Percentiles rank a stretch among this genome's conserved stretches.
These are phyloP conservation scores for Albugo candida DNA, from an alignment of 352 stramenopile species.

Conservation along the genomic window DNA sequence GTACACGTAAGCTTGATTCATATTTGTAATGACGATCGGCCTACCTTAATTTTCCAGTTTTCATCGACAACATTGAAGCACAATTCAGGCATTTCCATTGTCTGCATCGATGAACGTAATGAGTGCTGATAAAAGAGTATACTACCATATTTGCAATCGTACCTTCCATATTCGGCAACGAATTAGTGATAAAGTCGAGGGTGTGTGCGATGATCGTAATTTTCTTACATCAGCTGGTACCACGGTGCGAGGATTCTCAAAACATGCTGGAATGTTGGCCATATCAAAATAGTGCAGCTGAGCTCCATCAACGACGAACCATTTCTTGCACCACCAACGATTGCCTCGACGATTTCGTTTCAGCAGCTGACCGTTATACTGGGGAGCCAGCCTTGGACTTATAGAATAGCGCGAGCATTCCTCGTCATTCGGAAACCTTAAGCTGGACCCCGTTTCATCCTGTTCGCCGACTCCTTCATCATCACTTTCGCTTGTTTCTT, in stretches of 20 bases:
- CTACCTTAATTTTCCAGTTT: slow-evolving; percentile 53
- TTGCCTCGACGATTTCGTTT: slow-evolving; percentile 56
- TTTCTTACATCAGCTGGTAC: no score
- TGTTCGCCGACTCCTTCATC: slow-evolving; percentile 32
- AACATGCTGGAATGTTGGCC: background rate
- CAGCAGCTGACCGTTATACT: slow-evolving; percentile 20
- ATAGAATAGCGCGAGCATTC: no score
- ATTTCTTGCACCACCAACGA: slow-evolving; percentile 47
- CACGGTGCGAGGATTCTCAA: no score
- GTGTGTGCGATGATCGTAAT: no score
- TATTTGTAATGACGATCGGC: no score
- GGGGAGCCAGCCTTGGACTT: background rate
- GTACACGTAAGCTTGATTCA: no score
- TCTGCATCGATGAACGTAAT: slow-evolving; percentile 9
- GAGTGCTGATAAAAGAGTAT: background rate
- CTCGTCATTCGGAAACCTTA: no score
- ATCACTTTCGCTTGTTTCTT: slow-evolving; percentile 24
- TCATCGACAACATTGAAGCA: slow-evolving; percentile 57
- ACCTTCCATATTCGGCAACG: slow-evolving; percentile 68
- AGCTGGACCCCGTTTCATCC: slow-evolving; percentile 8
- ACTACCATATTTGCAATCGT: background rate
- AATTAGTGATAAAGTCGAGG: slow-evolving; percentile 34
- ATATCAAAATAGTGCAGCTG: slow-evolving; percentile 32
- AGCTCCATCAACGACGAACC: slow-evolving; percentile 45
- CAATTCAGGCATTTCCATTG: slow-evolving; percentile 67